Conservation (phyloP, 495 filamentous ascomycete genomes). For the Penicillium maclennaniae region DNA sequence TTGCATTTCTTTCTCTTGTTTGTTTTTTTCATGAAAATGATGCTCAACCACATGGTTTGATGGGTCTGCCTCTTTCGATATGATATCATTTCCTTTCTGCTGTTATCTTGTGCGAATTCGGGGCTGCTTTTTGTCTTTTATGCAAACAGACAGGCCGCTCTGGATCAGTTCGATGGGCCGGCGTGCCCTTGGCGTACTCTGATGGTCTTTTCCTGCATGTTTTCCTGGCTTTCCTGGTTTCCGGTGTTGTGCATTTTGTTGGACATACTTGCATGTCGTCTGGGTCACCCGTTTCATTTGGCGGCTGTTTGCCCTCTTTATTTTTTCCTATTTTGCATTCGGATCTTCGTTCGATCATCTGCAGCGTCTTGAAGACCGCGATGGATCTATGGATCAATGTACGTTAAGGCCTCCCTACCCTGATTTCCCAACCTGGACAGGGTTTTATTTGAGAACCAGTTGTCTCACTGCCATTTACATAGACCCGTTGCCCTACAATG, state of each 20-base stretch:
- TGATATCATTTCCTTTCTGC: constrained; percentile 33
- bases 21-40: constrained; percentile 9
- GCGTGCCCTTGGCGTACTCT: constrained; percentile 38
- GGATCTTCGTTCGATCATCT: constrained; percentile 33
- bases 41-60: constrained; percentile 16
- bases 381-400: constrained; percentile 70
- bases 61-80: constrained; percentile 25
- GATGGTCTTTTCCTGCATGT: constrained; percentile 21
- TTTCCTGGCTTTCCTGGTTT: constrained; percentile 18
- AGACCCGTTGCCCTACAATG: constrained; percentile 37
- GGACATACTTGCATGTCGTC: constrained; percentile 34
- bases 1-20: constrained; percentile 5
- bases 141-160: constrained; percentile 31
- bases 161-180: constrained; percentile 29
- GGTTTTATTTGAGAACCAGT: constrained; percentile 50
- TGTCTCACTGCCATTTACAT: constrained; percentile 50
- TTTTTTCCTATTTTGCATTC: constrained; percentile 33
- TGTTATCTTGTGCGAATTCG: constrained; percentile 20
- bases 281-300: constrained; percentile 23
- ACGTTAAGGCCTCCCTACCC: constrained; percentile 67
- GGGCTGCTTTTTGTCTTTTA: constrained; percentile 30
- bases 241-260: constrained; percentile 34
- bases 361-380: constrained; percentile 48
- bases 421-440: constrained; percentile 45
- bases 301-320: constrained; percentile 30